Conservation (phyloP, 2,329 filamentous ascomycete genomes). For the Thermothelomyces thermophilus region DNA sequence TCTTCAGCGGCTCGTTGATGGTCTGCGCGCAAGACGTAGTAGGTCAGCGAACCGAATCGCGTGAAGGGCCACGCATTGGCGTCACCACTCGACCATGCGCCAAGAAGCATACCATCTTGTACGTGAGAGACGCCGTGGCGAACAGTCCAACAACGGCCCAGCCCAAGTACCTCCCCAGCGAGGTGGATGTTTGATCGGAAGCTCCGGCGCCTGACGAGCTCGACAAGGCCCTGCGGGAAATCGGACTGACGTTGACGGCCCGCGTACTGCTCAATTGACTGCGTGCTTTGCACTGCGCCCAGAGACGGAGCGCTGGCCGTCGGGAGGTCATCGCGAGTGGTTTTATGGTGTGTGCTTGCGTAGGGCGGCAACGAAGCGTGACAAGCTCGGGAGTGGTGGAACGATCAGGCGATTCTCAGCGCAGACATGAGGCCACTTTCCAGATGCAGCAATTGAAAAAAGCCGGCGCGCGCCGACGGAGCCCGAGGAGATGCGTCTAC, state of each 20-base stretch:
- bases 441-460: neutral
- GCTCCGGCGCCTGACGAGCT: slow-evolving; percentile 13
- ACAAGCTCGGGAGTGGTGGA: neutral
- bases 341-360: no score
- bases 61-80: neutral
- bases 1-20: slow-evolving; percentile 36
- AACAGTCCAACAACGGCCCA: slow-evolving; percentile 41
- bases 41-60: slow-evolving; percentile 7
- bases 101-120: slow-evolving; percentile 50
- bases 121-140: slow-evolving; percentile 47
- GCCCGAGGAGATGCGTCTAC: neutral
- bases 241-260: neutral
- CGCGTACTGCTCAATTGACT: slow-evolving; percentile 16
- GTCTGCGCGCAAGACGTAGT: slow-evolving; percentile 32
- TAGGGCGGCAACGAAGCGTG: slow-evolving; percentile 4
- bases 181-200: slow-evolving; percentile 7
- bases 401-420: slow-evolving; percentile 23
- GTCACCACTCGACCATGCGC: neutral
- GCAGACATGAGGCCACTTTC: slow-evolving; percentile 26
- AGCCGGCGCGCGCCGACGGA: slow-evolving; percentile 15
- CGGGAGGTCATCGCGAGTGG: slow-evolving; percentile 22
- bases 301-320: slow-evolving; percentile 19
- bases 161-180: slow-evolving; percentile 21
- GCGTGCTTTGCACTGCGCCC: slow-evolving; percentile 24
- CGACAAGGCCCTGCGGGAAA: slow-evolving; percentile 16